Conservation (phyloP, 2,329 filamentous ascomycete species). For the Thelonectria discophora region DNA sequence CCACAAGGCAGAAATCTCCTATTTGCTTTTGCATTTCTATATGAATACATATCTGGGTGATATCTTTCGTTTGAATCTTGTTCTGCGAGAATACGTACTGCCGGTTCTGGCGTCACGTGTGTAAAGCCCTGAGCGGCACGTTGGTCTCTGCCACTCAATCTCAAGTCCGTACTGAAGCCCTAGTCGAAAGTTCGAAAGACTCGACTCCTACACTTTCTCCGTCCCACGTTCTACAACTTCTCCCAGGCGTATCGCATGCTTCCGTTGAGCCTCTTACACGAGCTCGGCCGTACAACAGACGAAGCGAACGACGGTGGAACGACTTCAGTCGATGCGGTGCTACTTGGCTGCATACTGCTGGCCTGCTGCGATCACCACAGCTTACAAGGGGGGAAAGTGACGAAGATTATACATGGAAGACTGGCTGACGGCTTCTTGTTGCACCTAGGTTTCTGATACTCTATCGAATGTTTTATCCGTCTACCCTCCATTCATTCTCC, state of each 20-base stretch:
- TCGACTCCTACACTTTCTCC: too few relatives aligned
- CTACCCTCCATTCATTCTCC: background rate
- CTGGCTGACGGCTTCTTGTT: background rate
- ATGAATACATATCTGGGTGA: background rate
- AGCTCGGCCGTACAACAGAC: background rate
- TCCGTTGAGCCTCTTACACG: background rate
- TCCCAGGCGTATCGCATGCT: background rate
- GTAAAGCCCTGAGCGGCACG: background rate
- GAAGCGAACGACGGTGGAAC: background rate
- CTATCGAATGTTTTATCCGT: background rate
- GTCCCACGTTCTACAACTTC: background rate
- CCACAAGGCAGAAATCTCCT: too few relatives aligned
- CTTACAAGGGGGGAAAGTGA: too few relatives aligned
- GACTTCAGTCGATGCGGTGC: background rate
- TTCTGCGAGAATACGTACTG: background rate
- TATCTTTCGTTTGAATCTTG: background rate
- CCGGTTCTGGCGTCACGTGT: background rate
- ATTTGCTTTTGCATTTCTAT: too few relatives aligned
- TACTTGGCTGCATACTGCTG: background rate
- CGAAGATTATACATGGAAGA: background rate
- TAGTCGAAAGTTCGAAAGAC: too few relatives aligned
- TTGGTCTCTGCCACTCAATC: too few relatives aligned
- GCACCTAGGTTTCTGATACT: background rate
- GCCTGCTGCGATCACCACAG: background rate
- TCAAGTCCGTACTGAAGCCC: too few relatives aligned